Evolutionary conservation across 257 asterid species (phyloP).

Genomic region (Solanum chilense): DNA sequence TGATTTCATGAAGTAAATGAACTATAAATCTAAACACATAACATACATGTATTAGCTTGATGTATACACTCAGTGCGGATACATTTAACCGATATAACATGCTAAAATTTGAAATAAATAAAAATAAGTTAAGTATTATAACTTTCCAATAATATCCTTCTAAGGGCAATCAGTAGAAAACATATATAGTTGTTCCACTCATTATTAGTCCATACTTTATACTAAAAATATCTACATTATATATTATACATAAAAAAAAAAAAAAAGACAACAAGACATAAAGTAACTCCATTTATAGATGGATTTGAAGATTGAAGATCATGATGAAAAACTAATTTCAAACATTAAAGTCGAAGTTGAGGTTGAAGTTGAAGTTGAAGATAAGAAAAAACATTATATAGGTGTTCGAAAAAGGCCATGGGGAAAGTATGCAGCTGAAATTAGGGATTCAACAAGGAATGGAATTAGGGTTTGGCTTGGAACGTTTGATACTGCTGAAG

Average conservation of each 20-base stretch:
- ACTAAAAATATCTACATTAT: not conserved
- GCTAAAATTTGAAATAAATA: not conserved
- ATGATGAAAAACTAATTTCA: not conserved
- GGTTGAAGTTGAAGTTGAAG: not conserved
- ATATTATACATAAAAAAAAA: too few relatives aligned
- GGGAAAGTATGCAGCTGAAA: slow-evolving; percentile 11
- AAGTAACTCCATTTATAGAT: not conserved
- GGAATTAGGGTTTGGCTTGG: slow-evolving; percentile 12
- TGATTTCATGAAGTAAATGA: too few relatives aligned
- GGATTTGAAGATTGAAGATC: not conserved
- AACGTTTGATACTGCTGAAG: slow-evolving; percentile 1
- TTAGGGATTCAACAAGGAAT: slow-evolving; percentile 1
- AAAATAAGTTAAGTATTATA: not conserved
- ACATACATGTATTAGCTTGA: too few relatives aligned
- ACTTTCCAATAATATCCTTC: not conserved
- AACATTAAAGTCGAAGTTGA: not conserved
- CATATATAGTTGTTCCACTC: not conserved
- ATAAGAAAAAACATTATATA: not conserved
- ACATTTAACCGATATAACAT: not conserved
- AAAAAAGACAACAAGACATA: not conserved
- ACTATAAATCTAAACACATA: too few relatives aligned
- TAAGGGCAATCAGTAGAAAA: not conserved
- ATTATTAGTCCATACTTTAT: not conserved
- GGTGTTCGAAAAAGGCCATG: slow-evolving; percentile 12
- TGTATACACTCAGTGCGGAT: too few relatives aligned